Percentiles rank a stretch among this genome's conserved stretches.
Conservation (phyloP, 768 basidiomycete genomes). For the Rickenella mellea region DNA sequence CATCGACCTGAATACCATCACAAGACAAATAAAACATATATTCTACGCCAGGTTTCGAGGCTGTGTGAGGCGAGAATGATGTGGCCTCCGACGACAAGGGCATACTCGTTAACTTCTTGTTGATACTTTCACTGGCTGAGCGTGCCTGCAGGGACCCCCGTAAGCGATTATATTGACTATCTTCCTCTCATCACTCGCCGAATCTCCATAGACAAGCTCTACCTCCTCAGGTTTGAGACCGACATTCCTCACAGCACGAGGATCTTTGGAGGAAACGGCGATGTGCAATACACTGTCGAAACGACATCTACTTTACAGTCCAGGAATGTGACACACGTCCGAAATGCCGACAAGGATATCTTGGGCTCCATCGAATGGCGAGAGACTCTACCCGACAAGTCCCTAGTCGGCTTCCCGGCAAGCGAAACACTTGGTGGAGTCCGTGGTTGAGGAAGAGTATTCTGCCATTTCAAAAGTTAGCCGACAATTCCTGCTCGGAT, state of each 20-base stretch:
- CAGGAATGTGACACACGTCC: slow-evolving; percentile 23
- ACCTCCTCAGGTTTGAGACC: slow-evolving; percentile 27
- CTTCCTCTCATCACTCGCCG: no score
- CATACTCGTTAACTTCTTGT: no score
- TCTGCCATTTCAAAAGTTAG: slow-evolving; percentile 31
- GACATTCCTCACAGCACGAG: slow-evolving; percentile 35
- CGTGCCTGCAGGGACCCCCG: no score
- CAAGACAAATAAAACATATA: no score
- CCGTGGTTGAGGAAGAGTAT: slow-evolving; percentile 31
- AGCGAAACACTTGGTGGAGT: slow-evolving; percentile 19
- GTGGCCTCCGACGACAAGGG: no score
- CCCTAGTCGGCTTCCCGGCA: slow-evolving; percentile 26
- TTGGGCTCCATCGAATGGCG: slow-evolving; percentile 31
- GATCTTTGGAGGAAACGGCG: slow-evolving; percentile 21
- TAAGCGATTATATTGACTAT: no score
- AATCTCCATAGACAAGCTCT: no score
- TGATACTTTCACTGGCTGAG: no score
- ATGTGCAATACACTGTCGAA: slow-evolving; percentile 24
- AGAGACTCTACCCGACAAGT: slow-evolving; percentile 26
- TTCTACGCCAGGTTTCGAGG: no score
- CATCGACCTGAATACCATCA: no score
- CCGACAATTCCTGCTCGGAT: background rate
- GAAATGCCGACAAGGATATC: slow-evolving; percentile 20
- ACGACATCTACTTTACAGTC: slow-evolving; percentile 23
- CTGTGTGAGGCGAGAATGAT: no score